phyloP scores from a whole-genome alignment of 1,139 yeast genomes.

The Suhomyces bribrorum region DNA sequence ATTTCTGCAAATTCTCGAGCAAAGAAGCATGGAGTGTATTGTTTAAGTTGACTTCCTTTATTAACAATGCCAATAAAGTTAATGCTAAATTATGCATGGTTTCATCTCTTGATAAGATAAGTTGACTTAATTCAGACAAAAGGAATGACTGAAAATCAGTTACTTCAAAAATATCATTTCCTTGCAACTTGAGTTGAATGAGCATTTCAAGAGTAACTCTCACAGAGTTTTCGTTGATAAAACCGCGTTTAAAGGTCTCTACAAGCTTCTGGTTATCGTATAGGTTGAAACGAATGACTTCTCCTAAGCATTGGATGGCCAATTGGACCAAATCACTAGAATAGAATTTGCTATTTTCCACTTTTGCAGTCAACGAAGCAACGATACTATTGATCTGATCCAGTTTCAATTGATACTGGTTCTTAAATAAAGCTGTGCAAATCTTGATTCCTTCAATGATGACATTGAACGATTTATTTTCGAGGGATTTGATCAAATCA shows the following conservation, averaged over 20 bases:
- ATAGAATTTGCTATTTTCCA: slow-evolving; percentile 36
- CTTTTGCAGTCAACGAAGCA: slow-evolving; percentile 29
- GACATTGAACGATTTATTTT: slow-evolving; percentile 41
- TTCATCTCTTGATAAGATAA: slow-evolving; percentile 30
- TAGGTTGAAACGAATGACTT: slow-evolving; percentile 12
- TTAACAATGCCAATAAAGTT: slow-evolving; percentile 22
- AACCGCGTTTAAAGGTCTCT: slow-evolving; percentile 17
- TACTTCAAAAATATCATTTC: slow-evolving; percentile 32
- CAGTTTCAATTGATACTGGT: slow-evolving; percentile 14
- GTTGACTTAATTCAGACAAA: slow-evolving; percentile 21
- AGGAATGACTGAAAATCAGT: slow-evolving; percentile 23
- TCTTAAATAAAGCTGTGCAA: slow-evolving; percentile 35
- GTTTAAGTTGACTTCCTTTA: slow-evolving; percentile 7
- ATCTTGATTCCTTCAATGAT: slow-evolving; percentile 52
- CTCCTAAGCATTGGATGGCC: slow-evolving; percentile 33
- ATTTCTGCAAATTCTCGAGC: slow-evolving; percentile 11
- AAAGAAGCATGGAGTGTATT: slow-evolving; percentile 2
- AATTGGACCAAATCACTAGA: slow-evolving; percentile 55
- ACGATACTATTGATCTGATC: slow-evolving; percentile 20
- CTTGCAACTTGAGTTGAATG: slow-evolving; percentile 25
- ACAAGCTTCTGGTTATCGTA: background rate
- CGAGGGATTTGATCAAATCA: slow-evolving; percentile 46
- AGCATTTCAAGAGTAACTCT: slow-evolving; percentile 36
- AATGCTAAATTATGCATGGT: slow-evolving; percentile 27
- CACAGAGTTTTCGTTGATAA: slow-evolving; percentile 39